phyloP scores from a whole-genome alignment of 2,329 filamentous ascomycete genomes.

The Fusarium duplospermum region DNA sequence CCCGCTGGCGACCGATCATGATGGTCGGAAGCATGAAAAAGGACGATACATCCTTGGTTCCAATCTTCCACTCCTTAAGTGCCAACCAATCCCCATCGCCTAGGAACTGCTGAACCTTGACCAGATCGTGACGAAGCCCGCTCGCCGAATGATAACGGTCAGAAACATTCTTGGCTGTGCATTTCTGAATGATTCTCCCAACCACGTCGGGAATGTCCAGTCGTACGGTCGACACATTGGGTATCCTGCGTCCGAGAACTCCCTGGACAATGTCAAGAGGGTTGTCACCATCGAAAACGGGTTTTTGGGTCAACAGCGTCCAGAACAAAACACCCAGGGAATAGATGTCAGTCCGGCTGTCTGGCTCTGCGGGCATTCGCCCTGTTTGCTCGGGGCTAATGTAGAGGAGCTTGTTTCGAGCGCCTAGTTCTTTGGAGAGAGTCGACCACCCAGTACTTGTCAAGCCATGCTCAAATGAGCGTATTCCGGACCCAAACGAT shows the following conservation, averaged over 20 bases:
- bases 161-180: conserved; percentile 87
- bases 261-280: conserved; percentile 93
- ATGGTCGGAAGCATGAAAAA: conserved; percentile 87
- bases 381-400: conserved; percentile 97
- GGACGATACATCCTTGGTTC: conserved; percentile 87
- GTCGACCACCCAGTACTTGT: conserved; percentile 87
- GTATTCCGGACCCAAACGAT: conserved; percentile 86
- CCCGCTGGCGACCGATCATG: conserved; percentile 83
- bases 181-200: conserved; percentile 87
- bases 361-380: conserved; percentile 90
- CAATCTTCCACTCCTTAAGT: conserved; percentile 80
- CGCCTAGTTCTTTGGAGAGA: conserved; percentile 84
- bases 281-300: conserved; percentile 82
- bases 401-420: conserved; percentile 89
- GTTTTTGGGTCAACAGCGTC: conserved; percentile 82
- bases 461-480: conserved; percentile 91
- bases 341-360: conserved; percentile 93
- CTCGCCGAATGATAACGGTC: conserved; percentile 92
- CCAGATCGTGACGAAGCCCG: conserved; percentile 84
- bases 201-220: conserved; percentile 88
- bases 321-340: conserved; percentile 91
- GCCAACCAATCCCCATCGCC: conserved; percentile 78
- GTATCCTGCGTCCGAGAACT: conserved; percentile 82
- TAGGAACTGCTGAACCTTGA: conserved; percentile 78
- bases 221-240: conserved; percentile 79